phyloP scores from a whole-genome alignment of 2,329 filamentous ascomycete species.

The Coniochaeta sp. region DNA sequence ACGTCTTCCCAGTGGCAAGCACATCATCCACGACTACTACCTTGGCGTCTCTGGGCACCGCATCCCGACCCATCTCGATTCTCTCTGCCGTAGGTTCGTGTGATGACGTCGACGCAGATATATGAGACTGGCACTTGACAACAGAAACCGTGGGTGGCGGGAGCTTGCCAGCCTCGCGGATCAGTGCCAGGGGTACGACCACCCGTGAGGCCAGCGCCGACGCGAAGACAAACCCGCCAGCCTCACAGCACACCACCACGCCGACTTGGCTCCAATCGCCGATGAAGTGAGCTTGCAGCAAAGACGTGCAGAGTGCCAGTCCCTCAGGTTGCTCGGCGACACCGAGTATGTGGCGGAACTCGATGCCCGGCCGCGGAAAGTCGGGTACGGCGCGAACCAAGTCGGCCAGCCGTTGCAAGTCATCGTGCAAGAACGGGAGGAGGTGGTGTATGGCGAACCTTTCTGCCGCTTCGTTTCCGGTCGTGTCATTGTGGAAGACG shows the following conservation, averaged over 20 bases:
- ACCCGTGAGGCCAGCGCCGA: conserved; percentile 36
- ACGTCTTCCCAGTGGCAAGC: conserved; percentile 46
- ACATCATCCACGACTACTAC: conserved; percentile 56
- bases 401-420: conserved; percentile 34
- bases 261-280: conserved; percentile 38
- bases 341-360: conserved; percentile 51
- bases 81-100: conserved; percentile 17
- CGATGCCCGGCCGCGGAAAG: conserved; percentile 42
- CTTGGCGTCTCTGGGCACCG: conserved; percentile 26
- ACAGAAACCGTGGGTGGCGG: conserved; percentile 46
- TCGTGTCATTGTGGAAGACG: conserved; percentile 42
- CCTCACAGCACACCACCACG: conserved; percentile 44
- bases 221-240: conserved; percentile 49
- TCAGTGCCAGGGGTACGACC: conserved; percentile 34
- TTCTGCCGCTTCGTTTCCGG: conserved; percentile 28
- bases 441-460: conserved; percentile 33
- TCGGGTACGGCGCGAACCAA: conserved; percentile 42
- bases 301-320: conserved; percentile 20
- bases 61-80: conserved; percentile 42
- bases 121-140: conserved; percentile 39
- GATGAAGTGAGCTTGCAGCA: conserved; percentile 37
- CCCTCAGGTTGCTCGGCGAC: conserved; percentile 22
- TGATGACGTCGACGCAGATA: conserved; percentile 28
- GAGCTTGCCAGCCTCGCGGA: conserved; percentile 51
- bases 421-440: conserved; percentile 35